Base-by-base conservation (phyloP, 805 yeast genomes). In the Candida ovalis region DNA sequence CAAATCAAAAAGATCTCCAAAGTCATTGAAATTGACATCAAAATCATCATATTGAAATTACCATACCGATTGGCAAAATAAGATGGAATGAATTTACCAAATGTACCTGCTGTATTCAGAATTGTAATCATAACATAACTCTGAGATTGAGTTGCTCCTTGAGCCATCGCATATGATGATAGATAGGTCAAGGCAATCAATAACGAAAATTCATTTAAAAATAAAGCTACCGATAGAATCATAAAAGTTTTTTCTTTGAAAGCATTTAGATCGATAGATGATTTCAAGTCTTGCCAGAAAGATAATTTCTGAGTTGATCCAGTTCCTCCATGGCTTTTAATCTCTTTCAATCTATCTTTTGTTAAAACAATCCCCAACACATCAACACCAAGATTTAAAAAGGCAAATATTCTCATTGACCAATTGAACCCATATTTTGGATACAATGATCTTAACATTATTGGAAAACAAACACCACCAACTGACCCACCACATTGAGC, bases 391-490 rank as follows among this genome's bases (percentile, higher is more conserved):
- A 56, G 55, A 40, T 32, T 68, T 45, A 68, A 42, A n/a, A 69
- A 60, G 0, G 72, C 75, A 44, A 82, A 61, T 4, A 76, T 69
- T 33, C 88, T 64, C 51, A 81, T 74, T 1, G 86, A 72, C 86
- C 87, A 82, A 1, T 68, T 73, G 58, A 71, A 84, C 1, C 88
- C 87, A 15, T 76, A 62, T 15, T 61, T 58, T 1, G 67, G 60
- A 51, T 76, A 76, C 44, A 80, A 59, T 9, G 69, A 57, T 48
- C 76, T 66, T 49, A 82, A 62, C 62, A 80, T 65, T 30, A 83
- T 62, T 1, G 89, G 87, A 59, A 80, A 77, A 3, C 80, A 57
- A 12, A 81, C 70, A 3, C 89, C 90, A 2, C 88, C 89, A 6
- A 81, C 62, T 4, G 86, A 78, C 1, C 87, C 87, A 2, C 88